These are phyloP conservation scores for Lomentospora prolificans DNA, from an alignment of 2,329 filamentous ascomycete genomes.

Conservation along the genomic window DNA sequence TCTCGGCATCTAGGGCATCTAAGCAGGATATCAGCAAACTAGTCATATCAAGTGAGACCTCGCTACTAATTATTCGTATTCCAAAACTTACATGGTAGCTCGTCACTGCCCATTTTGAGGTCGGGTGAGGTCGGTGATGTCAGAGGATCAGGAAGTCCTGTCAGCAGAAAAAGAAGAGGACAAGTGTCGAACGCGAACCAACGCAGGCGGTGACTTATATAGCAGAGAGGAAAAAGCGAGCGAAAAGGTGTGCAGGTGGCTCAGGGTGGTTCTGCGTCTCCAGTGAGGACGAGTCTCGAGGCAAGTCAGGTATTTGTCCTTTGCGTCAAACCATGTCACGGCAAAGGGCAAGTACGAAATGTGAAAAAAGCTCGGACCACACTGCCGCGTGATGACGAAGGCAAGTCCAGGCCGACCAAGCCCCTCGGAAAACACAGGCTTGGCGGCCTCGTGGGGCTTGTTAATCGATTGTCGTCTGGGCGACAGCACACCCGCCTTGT, in stretches of 20 bases:
- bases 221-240: neutral
- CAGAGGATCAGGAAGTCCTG: neutral
- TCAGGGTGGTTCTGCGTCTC: too few relatives aligned
- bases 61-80: neutral
- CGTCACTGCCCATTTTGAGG: neutral
- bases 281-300: neutral
- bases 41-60: too few relatives aligned
- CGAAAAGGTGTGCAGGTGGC: neutral
- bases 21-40: slow-evolving; percentile 11
- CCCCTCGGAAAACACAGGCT: neutral
- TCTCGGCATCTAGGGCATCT: slow-evolving; percentile 98
- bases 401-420: neutral
- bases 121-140: neutral
- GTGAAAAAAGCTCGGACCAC: neutral
- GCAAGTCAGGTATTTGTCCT: neutral
- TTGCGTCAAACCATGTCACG: neutral
- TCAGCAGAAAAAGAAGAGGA: neutral
- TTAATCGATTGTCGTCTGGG: slow-evolving; percentile 21
- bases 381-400: slow-evolving; percentile 7
- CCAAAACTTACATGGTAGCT: neutral
- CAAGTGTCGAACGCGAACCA: neutral
- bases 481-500: slow-evolving; percentile 17
- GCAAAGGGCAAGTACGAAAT: neutral
- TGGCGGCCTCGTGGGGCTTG: neutral
- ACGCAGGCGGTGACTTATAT: neutral